Evolutionary conservation across 1,139 yeast genomes (phyloP), one percentile per base, ranked within the genome.

Genomic region (Nadsonia commutata): DNA sequence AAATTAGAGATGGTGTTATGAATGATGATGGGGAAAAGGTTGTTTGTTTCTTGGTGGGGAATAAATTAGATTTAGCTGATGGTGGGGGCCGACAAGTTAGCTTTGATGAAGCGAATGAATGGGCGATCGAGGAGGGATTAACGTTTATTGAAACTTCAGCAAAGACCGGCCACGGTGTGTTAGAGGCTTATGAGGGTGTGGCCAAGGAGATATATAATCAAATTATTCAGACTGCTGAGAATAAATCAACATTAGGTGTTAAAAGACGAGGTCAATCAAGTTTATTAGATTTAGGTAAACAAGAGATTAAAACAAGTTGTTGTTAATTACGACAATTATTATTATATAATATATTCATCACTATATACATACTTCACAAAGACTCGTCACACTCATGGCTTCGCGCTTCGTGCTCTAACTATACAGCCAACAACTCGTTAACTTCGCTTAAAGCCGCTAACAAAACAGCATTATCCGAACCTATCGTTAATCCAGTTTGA

Each of bases 71-170:
- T 63, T 69, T 85, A 36, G 42, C 37, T 16, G 48, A 44, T 13
- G 56, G 74, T 69, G 43, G 75, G 71, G 45, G 84, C 76, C 55
- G 95, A 49, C 83, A 79, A 41, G 77, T 86, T 39, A 67, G 80
- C 47, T 77, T 78, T 43, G 90, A 80, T 50, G 95, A 85, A 56
- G 95, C 95, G 31, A 74, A 78, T 45, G 72, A 74, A 50, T 82
- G 86, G 47, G 84, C 94, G 39, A 78, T 78, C 51, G 79, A 76
- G 46, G 81, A 94, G 78, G 88, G 88, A 2, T 71, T 80, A 54
- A 85, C 93, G 20, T 86, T 86, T 60, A 84, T 85, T 57, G 96
- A 86, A 62, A 85, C 96, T 1, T 78, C 90, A 51, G 96, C 96
- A 33, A 80, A 84, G 72, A 78, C 85, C 49, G 85, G 85, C 54